Evolutionary conservation across 2,329 filamentous ascomycete species (phyloP).

Genomic region (Claviceps capensis): DNA sequence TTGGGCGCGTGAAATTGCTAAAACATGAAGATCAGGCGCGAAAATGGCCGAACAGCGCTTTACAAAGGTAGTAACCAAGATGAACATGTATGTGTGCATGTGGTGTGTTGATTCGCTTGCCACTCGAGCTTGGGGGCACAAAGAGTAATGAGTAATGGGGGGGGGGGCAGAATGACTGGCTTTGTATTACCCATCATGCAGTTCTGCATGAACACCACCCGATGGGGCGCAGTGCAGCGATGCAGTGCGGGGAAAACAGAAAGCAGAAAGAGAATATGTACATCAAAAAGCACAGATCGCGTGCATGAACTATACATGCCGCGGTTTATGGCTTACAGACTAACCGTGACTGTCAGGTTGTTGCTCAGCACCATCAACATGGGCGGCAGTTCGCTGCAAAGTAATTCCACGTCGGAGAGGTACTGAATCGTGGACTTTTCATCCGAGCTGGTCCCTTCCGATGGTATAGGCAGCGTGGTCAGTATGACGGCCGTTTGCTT

Average conservation of each 20-base stretch:
- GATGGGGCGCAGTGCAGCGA: not conserved
- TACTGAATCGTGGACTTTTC: conserved; percentile 61
- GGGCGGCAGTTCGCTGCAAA: conserved; percentile 65
- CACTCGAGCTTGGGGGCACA: not conserved
- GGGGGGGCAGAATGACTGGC: not conserved
- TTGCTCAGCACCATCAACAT: conserved; percentile 72
- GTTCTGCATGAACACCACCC: not conserved
- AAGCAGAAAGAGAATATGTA: not conserved
- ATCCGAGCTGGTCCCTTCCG: conserved; percentile 60
- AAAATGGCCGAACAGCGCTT: not conserved
- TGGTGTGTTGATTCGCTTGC: not conserved
- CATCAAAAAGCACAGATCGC: not conserved
- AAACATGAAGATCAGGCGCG: not conserved
- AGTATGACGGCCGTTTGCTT: conserved; percentile 63
- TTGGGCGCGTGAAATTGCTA: no score
- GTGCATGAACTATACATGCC: not conserved
- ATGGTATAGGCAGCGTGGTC: conserved; percentile 70
- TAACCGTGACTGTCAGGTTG: conserved; percentile 78
- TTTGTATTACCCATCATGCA: not conserved
- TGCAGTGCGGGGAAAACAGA: not conserved
- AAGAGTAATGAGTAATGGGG: not conserved
- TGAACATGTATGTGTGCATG: not conserved
- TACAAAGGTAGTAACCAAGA: not conserved
- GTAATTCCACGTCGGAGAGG: conserved; percentile 61
- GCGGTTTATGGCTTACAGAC: conserved; percentile 31